A percentile compares a stretch with the other conserved stretches of the same genome.
Evolutionary conservation across 192 early-diverging fungal species (phyloP).

Genomic region (Bifiguratus adelaidae): DNA sequence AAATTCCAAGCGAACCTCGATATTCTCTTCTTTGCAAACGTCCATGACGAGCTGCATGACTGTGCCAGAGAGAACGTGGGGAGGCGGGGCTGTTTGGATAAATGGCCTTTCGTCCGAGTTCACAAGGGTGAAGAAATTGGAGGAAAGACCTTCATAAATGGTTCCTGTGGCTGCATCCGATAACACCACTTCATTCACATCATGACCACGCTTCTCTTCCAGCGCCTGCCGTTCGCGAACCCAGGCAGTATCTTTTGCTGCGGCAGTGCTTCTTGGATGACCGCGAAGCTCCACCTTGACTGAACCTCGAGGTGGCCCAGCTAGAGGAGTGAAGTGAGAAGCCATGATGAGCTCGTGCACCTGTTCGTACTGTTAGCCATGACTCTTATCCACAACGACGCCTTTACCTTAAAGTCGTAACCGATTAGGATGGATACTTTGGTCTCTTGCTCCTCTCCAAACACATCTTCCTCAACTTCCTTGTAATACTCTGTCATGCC

Average conservation of each 20-base stretch:
- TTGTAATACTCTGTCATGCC: slow-evolving; percentile 37
- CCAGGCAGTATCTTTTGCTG: slow-evolving; percentile 68
- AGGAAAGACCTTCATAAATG: slow-evolving; percentile 59
- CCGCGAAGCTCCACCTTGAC: slow-evolving; percentile 37
- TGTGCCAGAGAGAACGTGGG: slow-evolving; percentile 50
- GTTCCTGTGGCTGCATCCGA: slow-evolving; percentile 35
- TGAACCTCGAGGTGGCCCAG: slow-evolving; percentile 3
- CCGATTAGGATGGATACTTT: slow-evolving; percentile 46
- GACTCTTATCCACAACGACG: not conserved
- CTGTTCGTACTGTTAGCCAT: slow-evolving; percentile 1
- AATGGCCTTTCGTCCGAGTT: slow-evolving; percentile 11
- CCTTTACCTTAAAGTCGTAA: slow-evolving; percentile 39
- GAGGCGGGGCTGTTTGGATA: slow-evolving; percentile 39
- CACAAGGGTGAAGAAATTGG: slow-evolving; percentile 52
- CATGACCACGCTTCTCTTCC: slow-evolving; percentile 21
- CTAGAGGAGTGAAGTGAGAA: slow-evolving; percentile 17
- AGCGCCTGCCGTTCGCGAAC: slow-evolving; percentile 43
- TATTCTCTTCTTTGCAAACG: slow-evolving; percentile 39
- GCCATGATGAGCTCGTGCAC: slow-evolving; percentile 17
- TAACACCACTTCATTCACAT: slow-evolving; percentile 50
- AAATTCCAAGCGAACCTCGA: slow-evolving; percentile 38
- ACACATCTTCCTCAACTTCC: slow-evolving; percentile 10
- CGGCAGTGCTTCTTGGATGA: slow-evolving; percentile 32
- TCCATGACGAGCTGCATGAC: slow-evolving; percentile 45
- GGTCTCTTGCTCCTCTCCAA: slow-evolving; percentile 17